Conservation (phyloP, 2,329 filamentous ascomycete species). For the Aspergillus chevalieri region DNA sequence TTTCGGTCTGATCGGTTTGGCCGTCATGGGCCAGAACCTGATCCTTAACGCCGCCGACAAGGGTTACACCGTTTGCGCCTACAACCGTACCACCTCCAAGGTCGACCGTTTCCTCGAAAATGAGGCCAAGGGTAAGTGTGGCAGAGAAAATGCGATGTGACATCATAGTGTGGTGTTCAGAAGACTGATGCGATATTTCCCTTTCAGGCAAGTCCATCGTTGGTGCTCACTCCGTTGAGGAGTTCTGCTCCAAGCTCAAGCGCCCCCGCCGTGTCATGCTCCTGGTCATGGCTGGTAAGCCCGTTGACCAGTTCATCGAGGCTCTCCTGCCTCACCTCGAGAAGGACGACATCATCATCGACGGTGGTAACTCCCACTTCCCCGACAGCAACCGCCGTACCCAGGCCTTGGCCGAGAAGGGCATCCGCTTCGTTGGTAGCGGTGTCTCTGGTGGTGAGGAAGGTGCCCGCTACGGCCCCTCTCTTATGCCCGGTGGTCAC, state of each 20-base stretch:
- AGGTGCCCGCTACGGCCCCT: constrained; percentile 94
- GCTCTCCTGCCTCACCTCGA: constrained; percentile 77
- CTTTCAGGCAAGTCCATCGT: constrained; percentile 76
- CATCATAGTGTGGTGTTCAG: neutral
- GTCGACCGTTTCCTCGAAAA: constrained; percentile 90
- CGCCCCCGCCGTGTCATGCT: constrained; percentile 95
- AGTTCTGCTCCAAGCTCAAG: constrained; percentile 97
- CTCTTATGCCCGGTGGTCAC: constrained; percentile 97
- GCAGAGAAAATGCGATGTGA: neutral
- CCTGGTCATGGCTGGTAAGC: constrained; percentile 95
- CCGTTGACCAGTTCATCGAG: constrained; percentile 99
- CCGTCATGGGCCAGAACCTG: constrained; percentile 85
- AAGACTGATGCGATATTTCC: constrained; percentile 24
- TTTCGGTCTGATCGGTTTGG: constrained; percentile 87
- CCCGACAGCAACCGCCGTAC: constrained; percentile 97
- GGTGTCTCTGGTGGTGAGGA: constrained; percentile 99
- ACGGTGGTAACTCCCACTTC: constrained; percentile 98
- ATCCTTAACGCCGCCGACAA: constrained; percentile 86
- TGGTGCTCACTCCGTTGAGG: constrained; percentile 86
- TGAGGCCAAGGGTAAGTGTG: constrained; percentile 67
- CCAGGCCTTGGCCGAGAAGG: constrained; percentile 78
- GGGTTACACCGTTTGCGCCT: constrained; percentile 94
- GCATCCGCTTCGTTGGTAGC: constrained; percentile 89
- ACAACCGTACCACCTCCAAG: constrained; percentile 98
- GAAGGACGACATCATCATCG: constrained; percentile 94